phyloP scores from a whole-genome alignment of 495 filamentous ascomycete genomes.

The Trichoderma asperelloides region DNA sequence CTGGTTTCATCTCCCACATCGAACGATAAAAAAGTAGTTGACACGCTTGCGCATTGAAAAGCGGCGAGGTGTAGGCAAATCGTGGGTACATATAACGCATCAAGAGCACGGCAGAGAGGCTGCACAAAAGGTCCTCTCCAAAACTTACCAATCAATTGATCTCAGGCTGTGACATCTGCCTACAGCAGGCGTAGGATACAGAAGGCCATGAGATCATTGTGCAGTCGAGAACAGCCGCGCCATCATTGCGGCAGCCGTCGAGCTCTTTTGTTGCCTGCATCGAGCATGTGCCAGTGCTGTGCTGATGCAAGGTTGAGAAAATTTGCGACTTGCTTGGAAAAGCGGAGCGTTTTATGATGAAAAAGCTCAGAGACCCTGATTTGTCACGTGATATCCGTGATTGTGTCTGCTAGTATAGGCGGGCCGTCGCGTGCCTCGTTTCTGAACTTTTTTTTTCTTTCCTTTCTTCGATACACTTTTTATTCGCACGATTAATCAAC shows the following conservation, averaged over 20 bases:
- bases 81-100: constrained; percentile 30
- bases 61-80: constrained; percentile 47
- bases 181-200: not conserved
- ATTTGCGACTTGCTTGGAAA: constrained; percentile 12
- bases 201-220: not conserved
- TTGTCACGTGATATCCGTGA: constrained; percentile 3
- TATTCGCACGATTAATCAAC: constrained; percentile 44
- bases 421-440: constrained; percentile 10
- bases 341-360: constrained; percentile 11
- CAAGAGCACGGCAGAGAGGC: constrained; percentile 8
- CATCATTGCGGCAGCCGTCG: not conserved
- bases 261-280: not conserved
- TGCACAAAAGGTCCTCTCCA: not conserved
- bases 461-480: constrained; percentile 28
- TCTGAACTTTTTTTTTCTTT: constrained; percentile 19
- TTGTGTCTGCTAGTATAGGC: not conserved
- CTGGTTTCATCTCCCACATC: constrained; percentile 47
- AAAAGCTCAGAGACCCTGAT: constrained; percentile 16
- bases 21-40: constrained; percentile 47
- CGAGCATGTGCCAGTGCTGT: not conserved
- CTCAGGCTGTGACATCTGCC: not conserved
- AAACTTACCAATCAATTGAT: not conserved
- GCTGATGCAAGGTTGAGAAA: not conserved
- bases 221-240: not conserved
- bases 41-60: constrained; percentile 42